phyloP scores from a whole-genome alignment of 2,329 filamentous ascomycete genomes.

The Microascus cirrosus region DNA sequence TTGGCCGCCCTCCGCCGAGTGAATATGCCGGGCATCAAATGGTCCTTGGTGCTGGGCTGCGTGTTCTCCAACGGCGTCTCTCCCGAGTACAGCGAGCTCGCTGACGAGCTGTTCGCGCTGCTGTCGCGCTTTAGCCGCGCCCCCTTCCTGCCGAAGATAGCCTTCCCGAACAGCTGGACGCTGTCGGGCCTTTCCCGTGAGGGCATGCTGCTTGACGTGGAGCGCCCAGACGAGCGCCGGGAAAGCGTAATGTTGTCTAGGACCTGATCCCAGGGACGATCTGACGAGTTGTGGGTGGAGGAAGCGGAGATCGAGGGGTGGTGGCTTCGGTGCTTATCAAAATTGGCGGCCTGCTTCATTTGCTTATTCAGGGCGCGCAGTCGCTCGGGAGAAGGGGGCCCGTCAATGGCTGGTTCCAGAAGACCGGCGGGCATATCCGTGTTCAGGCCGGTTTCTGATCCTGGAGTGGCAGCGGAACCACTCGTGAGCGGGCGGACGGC shows the following conservation, averaged over 20 bases:
- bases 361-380: conserved; percentile 48
- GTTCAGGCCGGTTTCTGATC: neutral
- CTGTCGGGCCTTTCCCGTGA: conserved; percentile 46
- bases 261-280: conserved; percentile 35
- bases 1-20: conserved; percentile 30
- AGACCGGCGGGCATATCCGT: conserved; percentile 24
- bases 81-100: conserved; percentile 34
- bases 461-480: neutral
- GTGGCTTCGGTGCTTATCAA: conserved; percentile 28
- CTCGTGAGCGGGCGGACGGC: neutral
- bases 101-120: conserved; percentile 32
- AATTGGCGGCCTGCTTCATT: conserved; percentile 41
- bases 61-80: conserved; percentile 25
- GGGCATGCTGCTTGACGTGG: conserved; percentile 39
- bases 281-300: conserved; percentile 25
- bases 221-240: conserved; percentile 45
- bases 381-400: conserved; percentile 48
- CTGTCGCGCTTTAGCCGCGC: conserved; percentile 35
- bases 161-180: conserved; percentile 46
- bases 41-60: conserved; percentile 25
- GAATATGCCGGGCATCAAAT: conserved; percentile 39
- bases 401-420: conserved; percentile 47
- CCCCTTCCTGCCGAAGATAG: conserved; percentile 44
- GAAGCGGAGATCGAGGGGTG: neutral
- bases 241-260: conserved; percentile 37